Evolutionary conservation across 2,329 filamentous ascomycete species (phyloP).

Genomic region (Trichoderma endophyticum): DNA sequence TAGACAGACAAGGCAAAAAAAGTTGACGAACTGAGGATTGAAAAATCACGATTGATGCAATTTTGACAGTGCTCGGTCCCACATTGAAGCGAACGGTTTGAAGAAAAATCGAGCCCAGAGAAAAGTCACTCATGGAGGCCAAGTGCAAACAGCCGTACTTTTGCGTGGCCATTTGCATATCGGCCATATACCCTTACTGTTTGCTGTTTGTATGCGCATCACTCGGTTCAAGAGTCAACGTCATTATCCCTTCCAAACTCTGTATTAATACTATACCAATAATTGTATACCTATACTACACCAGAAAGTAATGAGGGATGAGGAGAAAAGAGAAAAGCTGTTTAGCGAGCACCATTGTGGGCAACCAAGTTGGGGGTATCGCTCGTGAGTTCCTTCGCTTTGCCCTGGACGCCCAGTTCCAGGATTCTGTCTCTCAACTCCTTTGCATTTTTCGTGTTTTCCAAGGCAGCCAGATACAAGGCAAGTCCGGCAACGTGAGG

Average conservation of each 20-base stretch:
- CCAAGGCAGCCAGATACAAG: conserved; percentile 51
- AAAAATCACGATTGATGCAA: not conserved
- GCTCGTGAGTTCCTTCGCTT: conserved; percentile 33
- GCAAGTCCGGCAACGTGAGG: conserved; percentile 60
- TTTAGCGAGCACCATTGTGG: conserved; percentile 42
- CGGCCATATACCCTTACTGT: not conserved
- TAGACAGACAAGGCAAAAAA: not conserved
- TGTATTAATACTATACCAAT: conserved; percentile 1
- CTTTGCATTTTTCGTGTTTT: conserved; percentile 38
- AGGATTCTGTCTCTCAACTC: conserved; percentile 42
- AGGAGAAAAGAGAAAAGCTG: not conserved
- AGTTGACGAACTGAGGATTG: not conserved
- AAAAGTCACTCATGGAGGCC: not conserved
- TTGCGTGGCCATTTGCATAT: not conserved
- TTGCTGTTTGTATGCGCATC: not conserved
- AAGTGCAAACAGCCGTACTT: not conserved
- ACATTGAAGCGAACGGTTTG: not conserved
- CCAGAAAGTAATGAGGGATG: not conserved
- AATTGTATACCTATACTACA: not conserved
- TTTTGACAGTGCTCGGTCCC: not conserved
- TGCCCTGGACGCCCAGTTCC: conserved; percentile 39
- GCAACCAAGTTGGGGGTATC: conserved; percentile 45
- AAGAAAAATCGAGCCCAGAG: not conserved
- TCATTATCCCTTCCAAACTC: not conserved
- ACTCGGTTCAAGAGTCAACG: not conserved